phyloP scores from a whole-genome alignment of 305 asterid species.

The Salvia sclarea region DNA sequence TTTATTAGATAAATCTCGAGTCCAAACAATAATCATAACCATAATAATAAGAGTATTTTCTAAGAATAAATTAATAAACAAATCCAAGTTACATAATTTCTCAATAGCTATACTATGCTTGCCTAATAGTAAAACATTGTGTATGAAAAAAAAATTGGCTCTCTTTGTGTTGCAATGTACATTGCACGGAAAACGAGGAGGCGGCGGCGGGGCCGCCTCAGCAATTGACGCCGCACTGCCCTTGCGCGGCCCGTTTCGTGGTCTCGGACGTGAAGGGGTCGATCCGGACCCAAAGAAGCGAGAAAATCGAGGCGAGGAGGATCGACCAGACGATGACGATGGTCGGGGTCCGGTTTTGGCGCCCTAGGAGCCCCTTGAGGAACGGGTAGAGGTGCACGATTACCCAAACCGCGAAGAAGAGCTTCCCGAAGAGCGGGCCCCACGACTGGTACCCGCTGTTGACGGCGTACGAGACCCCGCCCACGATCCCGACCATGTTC shows the following conservation, averaged over 20 bases:
- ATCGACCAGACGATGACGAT: constrained; percentile 71
- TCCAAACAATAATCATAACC: too few relatives aligned
- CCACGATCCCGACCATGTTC: constrained; percentile 63
- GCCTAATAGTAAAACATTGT: too few relatives aligned
- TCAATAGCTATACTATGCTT: background rate
- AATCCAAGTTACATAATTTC: background rate
- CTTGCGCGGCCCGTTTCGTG: constrained; percentile 40
- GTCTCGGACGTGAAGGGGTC: constrained; percentile 58
- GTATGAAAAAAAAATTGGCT: too few relatives aligned
- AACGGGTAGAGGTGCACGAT: constrained; percentile 67
- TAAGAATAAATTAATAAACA: background rate
- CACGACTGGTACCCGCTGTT: constrained; percentile 74
- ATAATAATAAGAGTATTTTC: too few relatives aligned
- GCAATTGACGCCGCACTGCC: constrained; percentile 64
- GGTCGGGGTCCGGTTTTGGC: constrained; percentile 69
- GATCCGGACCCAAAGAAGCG: constrained; percentile 66
- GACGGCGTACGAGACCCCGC: constrained; percentile 62
- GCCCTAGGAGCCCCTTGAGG: constrained; percentile 68
- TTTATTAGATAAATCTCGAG: too few relatives aligned
- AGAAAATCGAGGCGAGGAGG: constrained; percentile 68
- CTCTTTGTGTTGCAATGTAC: too few relatives aligned
- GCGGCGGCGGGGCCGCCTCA: constrained; percentile 42
- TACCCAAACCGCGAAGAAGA: constrained; percentile 71
- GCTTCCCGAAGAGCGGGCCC: constrained; percentile 67
- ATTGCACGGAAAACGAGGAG: constrained; percentile 51